phyloP scores from a whole-genome alignment of 345 rosid species.

The Rhodamnia rubescens region DNA sequence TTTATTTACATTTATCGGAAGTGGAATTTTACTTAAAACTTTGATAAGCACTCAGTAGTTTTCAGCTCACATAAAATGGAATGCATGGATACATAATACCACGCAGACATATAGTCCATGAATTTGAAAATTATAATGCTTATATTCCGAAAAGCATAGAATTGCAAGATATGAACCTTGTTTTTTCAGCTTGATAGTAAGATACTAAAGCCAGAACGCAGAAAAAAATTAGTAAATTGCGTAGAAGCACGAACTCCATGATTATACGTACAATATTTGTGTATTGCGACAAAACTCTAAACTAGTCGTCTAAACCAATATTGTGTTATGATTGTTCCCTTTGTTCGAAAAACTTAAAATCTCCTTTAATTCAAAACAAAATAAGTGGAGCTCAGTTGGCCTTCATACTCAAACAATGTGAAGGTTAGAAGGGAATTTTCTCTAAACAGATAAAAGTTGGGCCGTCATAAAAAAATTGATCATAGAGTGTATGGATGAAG shows the following conservation, averaged over 20 bases:
- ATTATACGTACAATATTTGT: not conserved
- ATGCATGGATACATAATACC: not conserved
- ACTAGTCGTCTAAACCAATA: not conserved
- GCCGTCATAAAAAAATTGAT: not conserved
- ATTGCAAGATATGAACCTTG: accelerated
- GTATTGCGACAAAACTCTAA: not conserved
- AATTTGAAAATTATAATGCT: not conserved
- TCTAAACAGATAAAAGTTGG: not conserved
- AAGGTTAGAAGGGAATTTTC: not conserved
- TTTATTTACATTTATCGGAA: not conserved
- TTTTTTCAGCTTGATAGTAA: not conserved
- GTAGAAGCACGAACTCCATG: not conserved
- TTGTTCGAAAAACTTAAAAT: too few relatives aligned
- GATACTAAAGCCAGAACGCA: too few relatives aligned
- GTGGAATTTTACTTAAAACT: not conserved
- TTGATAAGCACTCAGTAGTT: not conserved
- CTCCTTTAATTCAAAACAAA: not conserved
- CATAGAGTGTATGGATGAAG: not conserved
- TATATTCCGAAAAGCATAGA: not conserved
- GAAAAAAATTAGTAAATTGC: not conserved
- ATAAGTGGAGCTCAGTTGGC: not conserved
- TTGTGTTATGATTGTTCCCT: too few relatives aligned
- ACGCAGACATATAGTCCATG: not conserved
- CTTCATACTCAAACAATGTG: not conserved
- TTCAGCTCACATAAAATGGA: not conserved